Evolutionary conservation across 352 stramenopile genomes (phyloP).

Genomic region (Blastocystis sp.): DNA sequence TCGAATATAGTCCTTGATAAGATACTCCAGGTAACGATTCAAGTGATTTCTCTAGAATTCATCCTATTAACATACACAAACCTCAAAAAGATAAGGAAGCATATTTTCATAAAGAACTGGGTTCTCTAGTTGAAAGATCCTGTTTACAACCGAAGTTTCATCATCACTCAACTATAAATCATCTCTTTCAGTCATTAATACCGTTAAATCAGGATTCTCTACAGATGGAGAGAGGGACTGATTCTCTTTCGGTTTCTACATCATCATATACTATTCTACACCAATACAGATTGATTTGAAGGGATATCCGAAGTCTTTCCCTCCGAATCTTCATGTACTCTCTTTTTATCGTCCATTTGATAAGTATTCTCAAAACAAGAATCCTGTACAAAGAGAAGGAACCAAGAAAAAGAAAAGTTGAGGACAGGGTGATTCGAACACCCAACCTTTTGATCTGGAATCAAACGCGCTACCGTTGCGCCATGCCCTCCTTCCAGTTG

Average conservation of each 20-base stretch:
- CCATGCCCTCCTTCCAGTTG: too few species aligned
- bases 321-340: too few species aligned
- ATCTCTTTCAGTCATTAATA: too few species aligned
- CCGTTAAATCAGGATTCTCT: too few species aligned
- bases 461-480: too few species aligned
- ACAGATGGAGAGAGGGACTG: too few species aligned
- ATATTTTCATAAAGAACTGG: conserved; percentile 27
- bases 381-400: neutral
- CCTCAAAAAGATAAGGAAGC: conserved; percentile 7
- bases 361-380: neutral
- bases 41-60: neutral
- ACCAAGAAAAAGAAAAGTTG: neutral
- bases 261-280: too few species aligned
- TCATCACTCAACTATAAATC: neutral
- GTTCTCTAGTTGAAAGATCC: neutral
- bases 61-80: neutral
- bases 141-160: neutral
- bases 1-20: conserved; percentile 14
- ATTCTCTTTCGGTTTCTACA: too few species aligned
- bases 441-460: neutral
- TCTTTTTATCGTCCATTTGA: neutral
- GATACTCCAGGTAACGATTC: neutral
- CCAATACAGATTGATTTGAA: too few species aligned
- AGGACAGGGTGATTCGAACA: conserved; percentile 1
- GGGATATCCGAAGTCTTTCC: too few species aligned